These are phyloP conservation scores for Scleroderma citrinum DNA, from an alignment of 768 basidiomycete genomes.

Conservation along the genomic window DNA sequence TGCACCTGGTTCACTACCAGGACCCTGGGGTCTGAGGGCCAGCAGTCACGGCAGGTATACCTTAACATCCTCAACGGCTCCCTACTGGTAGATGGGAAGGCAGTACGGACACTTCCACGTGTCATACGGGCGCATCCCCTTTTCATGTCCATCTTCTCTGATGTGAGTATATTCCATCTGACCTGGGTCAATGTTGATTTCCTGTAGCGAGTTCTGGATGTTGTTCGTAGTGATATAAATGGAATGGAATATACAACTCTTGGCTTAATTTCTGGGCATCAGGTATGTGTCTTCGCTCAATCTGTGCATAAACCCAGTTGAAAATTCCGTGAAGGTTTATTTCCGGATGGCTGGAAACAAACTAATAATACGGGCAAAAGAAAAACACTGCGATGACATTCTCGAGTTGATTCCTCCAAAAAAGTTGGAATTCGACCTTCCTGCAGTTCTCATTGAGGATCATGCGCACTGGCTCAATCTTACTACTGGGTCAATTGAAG, in stretches of 20 bases:
- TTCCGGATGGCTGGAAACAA: conserved; percentile 4
- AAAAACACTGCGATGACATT: background rate
- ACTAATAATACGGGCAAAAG: conserved; percentile 28
- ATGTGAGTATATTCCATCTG: no score
- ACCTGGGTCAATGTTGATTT: no score
- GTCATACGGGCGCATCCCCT: background rate
- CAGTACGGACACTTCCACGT: conserved; percentile 2
- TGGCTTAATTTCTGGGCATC: no score
- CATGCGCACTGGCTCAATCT: conserved; percentile 21
- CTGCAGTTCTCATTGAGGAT: conserved; percentile 10
- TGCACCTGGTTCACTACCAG: no score
- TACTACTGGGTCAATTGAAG: conserved; percentile 8
- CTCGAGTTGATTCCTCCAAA: conserved; percentile 12
- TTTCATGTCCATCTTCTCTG: background rate
- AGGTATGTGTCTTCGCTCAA: no score
- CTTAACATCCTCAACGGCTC: conserved; percentile 6
- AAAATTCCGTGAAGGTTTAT: no score
- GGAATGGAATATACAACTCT: no score
- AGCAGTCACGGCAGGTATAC: no score
- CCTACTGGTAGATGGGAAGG: conserved; percentile 6
- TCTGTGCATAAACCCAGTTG: no score
- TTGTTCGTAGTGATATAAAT: no score
- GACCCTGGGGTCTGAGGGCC: no score
- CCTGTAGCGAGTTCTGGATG: background rate
- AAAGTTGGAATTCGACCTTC: conserved; percentile 14